Base-by-base conservation (phyloP, 495 filamentous ascomycete genomes). In the Penicillium silybi region DNA sequence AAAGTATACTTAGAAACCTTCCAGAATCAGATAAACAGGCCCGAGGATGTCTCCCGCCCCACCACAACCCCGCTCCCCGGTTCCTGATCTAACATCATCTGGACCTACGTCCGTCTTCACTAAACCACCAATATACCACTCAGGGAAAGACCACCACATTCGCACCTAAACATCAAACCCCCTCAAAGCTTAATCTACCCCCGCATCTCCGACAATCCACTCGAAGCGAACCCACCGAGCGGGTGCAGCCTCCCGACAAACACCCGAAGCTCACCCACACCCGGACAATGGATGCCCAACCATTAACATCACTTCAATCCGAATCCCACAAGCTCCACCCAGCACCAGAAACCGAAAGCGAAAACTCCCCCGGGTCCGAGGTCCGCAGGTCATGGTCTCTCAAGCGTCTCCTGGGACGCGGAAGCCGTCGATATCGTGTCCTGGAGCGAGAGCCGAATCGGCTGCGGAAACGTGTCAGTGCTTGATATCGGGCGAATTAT, bases 391-490 rank as follows among this genome's bases (percentile, higher is more conserved):
- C 68, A 38, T 73, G 73, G 71, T 74, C 70, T 5, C 53, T 76
- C 47, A 67, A 64, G 46, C 63, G 67, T 48, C 58, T 75, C n/a
- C 54, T 76, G 39, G 67, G 68, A 38, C 67, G 67, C 45, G 54
- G 64, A 40, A 74, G 65, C 50, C 61, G 65, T 41, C 61, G 66
- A 44, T 76, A 76, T 66, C 60, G 63, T 10, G 61, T 73, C 17
- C 53, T 76, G 40, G 73, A 77, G 44, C 58, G 70, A 57, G 68
- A 76, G 57, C 68, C 73, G 46, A 75, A 76, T 57, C 64, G 73
- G 35, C 56, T 73, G 53, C 52, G 75, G 54, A 71, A 70, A 62
- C 67, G 72, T 41, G 58, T 53, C 42, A 65, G 61, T 44, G 44
- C 57, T 41, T 63, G 41, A 60, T n/a, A n/a, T 13, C 20, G 40